Evolutionary conservation across 192 early-diverging fungal species (phyloP).

Genomic region (Backusella tarrabulga): DNA sequence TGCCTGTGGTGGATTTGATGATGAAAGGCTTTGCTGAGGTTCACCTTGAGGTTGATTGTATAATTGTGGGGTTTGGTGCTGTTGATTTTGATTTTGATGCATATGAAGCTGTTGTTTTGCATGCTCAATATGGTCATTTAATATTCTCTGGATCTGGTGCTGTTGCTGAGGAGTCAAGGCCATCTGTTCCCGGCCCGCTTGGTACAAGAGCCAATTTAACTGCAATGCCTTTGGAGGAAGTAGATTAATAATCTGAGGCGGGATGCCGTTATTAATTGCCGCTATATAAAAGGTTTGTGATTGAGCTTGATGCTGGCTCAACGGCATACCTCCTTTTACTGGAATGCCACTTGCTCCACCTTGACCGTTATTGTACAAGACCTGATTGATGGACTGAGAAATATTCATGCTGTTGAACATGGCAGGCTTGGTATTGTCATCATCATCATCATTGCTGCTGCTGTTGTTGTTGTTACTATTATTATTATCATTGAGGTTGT

Average conservation of each 20-base stretch:
- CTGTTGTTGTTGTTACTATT: not conserved
- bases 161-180: slow-evolving; percentile 16
- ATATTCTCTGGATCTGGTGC: slow-evolving; percentile 28
- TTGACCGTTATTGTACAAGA: not conserved
- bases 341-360: not conserved
- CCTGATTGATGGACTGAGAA: not conserved
- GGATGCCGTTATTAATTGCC: slow-evolving; percentile 20
- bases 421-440: not conserved
- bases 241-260: slow-evolving; percentile 25
- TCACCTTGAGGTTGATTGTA: slow-evolving; percentile 5
- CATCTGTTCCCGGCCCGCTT: slow-evolving; percentile 17
- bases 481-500: not conserved
- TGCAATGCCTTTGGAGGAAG: slow-evolving; percentile 32
- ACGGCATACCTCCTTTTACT: slow-evolving; percentile 12
- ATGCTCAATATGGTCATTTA: slow-evolving; percentile 19
- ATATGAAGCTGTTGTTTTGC: slow-evolving; percentile 25
- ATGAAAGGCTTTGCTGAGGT: not conserved
- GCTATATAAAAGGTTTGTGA: slow-evolving; percentile 21
- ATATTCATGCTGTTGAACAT: not conserved
- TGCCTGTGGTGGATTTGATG: not conserved
- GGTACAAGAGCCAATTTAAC: slow-evolving; percentile 30
- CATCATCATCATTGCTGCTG: not conserved
- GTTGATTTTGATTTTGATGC: not conserved
- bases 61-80: not conserved
- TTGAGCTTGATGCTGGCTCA: slow-evolving; percentile 16